These are phyloP conservation scores for Sisymbrium altissimum DNA, from an alignment of 345 rosid genomes.

Conservation along the genomic window DNA sequence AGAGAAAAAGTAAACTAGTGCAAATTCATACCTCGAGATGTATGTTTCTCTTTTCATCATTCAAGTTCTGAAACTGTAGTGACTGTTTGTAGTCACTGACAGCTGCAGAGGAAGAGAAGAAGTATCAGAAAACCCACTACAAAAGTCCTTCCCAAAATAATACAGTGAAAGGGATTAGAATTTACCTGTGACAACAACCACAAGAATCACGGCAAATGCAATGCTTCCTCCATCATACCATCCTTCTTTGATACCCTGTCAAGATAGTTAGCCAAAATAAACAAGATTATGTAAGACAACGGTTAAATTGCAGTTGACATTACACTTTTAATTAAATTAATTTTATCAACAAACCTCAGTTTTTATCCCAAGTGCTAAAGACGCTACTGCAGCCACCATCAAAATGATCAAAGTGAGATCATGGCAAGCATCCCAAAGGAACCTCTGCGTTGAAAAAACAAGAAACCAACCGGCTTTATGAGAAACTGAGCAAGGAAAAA, in stretches of 20 bases:
- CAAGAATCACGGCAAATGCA: conserved; percentile 89
- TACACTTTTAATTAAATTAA: neutral
- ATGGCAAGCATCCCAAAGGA: conserved; percentile 83
- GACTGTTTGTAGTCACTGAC: conserved; percentile 97
- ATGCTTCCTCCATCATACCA: conserved; percentile 99
- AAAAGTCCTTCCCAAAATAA: neutral
- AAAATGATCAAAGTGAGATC: conserved; percentile 85
- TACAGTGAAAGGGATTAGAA: neutral
- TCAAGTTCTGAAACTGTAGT: conserved; percentile 92
- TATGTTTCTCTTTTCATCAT: conserved; percentile 94
- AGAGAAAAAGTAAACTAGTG: neutral
- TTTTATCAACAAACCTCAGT: conserved; percentile 64
- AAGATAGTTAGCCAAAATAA: neutral
- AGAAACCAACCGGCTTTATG: neutral
- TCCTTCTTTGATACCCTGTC: conserved; percentile 81
- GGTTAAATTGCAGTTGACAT: neutral
- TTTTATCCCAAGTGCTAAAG: conserved; percentile 88
- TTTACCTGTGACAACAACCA: conserved; percentile 90
- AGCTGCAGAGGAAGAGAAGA: conserved; percentile 46
- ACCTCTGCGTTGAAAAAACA: conserved; percentile 45
- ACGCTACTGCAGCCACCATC: conserved; percentile 86
- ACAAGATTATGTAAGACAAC: neutral
- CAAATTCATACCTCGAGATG: conserved; percentile 68
- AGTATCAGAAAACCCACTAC: conserved; percentile 1
- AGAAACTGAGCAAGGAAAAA: neutral